phyloP scores from a whole-genome alignment of 148 eudicot genomes.

The Camellia sinensis region DNA sequence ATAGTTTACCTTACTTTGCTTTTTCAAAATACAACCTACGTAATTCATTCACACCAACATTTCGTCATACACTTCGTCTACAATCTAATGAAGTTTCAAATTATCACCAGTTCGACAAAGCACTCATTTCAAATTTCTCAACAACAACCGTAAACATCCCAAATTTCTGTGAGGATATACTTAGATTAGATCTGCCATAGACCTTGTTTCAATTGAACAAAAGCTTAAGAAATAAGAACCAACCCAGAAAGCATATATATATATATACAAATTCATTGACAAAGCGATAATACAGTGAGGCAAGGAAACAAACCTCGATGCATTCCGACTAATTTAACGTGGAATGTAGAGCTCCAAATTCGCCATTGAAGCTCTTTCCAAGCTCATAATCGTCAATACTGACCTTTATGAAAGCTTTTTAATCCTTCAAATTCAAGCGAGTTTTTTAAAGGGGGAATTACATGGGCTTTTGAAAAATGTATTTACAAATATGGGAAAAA shows the following conservation, averaged over 20 bases:
- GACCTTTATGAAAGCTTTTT: too few species aligned
- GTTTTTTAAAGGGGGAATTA: too few species aligned
- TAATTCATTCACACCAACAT: background rate
- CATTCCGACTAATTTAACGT: background rate
- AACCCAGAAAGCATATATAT: background rate
- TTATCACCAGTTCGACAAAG: background rate
- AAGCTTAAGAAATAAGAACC: background rate
- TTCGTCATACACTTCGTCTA: background rate
- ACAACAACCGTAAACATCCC: background rate
- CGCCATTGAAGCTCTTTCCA: too few species aligned
- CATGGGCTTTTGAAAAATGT: too few species aligned
- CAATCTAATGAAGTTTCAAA: background rate
- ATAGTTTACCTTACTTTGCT: background rate
- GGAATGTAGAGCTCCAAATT: too few species aligned
- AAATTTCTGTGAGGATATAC: background rate
- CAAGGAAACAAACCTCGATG: conserved; percentile 9
- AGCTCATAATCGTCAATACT: too few species aligned
- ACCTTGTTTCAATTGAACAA: background rate
- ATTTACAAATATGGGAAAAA: too few species aligned
- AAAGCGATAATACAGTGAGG: background rate
- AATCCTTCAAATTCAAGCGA: too few species aligned
- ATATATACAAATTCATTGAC: background rate
- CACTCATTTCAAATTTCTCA: background rate
- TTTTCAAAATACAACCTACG: conserved; percentile 9
- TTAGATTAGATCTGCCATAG: background rate